Base-by-base conservation (phyloP, 352 stramenopile genomes). In the Phytopythium cucurbitacearum region DNA sequence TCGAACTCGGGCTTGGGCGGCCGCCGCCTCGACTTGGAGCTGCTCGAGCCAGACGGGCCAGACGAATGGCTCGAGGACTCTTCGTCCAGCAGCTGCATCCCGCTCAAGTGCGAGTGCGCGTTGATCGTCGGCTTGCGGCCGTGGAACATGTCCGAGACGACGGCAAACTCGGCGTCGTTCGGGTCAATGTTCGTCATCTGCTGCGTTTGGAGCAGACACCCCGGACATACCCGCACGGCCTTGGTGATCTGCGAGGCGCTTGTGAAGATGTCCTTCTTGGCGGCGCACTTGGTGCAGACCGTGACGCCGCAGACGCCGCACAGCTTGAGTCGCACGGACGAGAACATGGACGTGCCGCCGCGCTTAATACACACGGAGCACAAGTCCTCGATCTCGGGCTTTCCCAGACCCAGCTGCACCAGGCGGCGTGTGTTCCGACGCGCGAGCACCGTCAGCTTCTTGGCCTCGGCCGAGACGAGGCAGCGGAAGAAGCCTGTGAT, bases 201-300 rank as follows among this genome's bases (percentile, higher is more conserved):
- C 13, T 63, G 53, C 5, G 64, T 67, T 6, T 78, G 61, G 12
- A 45, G 57, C 10, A 80, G 59, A 40, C 73, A 84, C 11, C 49
- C 58, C 0, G 62, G 65, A 56, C 73, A 84, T 33, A 67, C 71
- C 8, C 63, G 48, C 6, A 73, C 50, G 45, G 57, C 52, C 16
- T 46, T 50, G 42, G 53, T 68, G 3, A 56, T 45, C 12, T 57
- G 51, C 3, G 57, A 50, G 2, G 40, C 12, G 0, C 74, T 67
- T 1, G 73, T 34, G 16, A 89, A 82, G 7, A 84, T 52, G 13
- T 57, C 56, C 42, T 76, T 73, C 40, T 87, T 89, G 4, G 67
- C 41, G 9, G 62, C 63, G 57, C 78, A 89, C 52, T 75, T 60
- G 0, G 49, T 56, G 42, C 75, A 87, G 8, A 87, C 64, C 0